A percentile compares a stretch with the other conserved stretches of the same genome.
phyloP scores from a whole-genome alignment of 768 basidiomycete genomes.

The Xerocomellus dryophilus region DNA sequence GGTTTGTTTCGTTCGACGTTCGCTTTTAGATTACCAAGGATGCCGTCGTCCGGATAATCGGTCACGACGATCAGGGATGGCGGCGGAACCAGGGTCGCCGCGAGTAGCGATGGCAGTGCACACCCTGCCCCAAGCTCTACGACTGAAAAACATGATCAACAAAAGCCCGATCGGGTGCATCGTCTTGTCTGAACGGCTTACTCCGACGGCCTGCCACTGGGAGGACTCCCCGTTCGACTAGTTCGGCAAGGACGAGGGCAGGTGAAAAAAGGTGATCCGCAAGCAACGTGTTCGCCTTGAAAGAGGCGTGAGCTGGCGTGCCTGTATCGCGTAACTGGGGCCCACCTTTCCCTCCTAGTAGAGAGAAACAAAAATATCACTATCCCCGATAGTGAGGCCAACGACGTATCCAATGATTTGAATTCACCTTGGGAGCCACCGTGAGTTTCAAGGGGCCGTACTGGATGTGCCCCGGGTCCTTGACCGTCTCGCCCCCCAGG shows the following conservation, averaged over 20 bases:
- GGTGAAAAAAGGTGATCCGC: conserved; percentile 76
- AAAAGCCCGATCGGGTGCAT: background rate
- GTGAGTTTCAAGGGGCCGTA: conserved; percentile 56
- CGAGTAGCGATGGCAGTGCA: conserved; percentile 62
- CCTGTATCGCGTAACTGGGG: conserved; percentile 7
- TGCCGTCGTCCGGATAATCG: conserved; percentile 65
- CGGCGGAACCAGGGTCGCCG: conserved; percentile 42
- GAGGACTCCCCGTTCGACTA: conserved; percentile 56
- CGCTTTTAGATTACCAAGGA: conserved; percentile 51
- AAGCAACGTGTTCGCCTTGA: conserved; percentile 63
- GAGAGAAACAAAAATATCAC: background rate
- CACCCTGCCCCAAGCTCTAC: conserved; percentile 73
- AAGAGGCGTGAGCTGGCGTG: background rate
- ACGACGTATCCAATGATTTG: background rate
- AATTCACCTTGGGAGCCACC: conserved; percentile 54
- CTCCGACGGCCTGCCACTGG: conserved; percentile 41
- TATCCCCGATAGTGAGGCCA: background rate
- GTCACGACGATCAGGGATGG: conserved; percentile 58
- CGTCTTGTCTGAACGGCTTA: conserved; percentile 17
- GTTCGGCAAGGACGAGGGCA: conserved; percentile 61
- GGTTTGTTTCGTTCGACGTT: conserved; percentile 53
- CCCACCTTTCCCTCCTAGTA: conserved; percentile 59
- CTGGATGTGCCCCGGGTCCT: conserved; percentile 42
- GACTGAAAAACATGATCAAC: conserved; percentile 36
- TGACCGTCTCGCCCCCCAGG: conserved; percentile 43